A percentile compares a stretch with the other conserved stretches of the same genome.
Conservation (phyloP, 2,329 filamentous ascomycete species). For the Beauveria sp. region DNA sequence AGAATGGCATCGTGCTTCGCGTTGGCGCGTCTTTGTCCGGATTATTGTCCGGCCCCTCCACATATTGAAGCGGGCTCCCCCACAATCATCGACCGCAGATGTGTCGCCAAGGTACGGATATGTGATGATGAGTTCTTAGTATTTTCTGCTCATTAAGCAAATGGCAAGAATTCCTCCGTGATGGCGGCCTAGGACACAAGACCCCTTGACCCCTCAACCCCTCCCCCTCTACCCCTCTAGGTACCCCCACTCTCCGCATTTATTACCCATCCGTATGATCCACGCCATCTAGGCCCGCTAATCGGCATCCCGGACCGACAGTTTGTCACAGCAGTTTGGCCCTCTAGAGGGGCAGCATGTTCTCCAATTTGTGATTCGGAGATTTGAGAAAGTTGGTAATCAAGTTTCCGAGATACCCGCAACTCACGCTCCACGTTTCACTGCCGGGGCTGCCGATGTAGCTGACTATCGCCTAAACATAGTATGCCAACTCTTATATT, state of each 20-base stretch:
- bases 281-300: background rate
- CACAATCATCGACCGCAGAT: background rate
- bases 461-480: too few species aligned
- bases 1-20: background rate
- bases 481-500: too few species aligned
- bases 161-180: background rate
- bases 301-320: slow-evolving; percentile 5
- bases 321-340: background rate
- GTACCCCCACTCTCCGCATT: slow-evolving; percentile 1
- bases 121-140: background rate
- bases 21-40: background rate
- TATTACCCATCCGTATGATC: background rate
- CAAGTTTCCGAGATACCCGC: too few species aligned
- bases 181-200: background rate
- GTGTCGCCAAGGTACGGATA: too few species aligned
- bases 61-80: background rate
- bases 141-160: background rate
- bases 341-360: too few species aligned
- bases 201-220: too few species aligned
- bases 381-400: too few species aligned
- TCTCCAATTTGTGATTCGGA: too few species aligned
- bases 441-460: too few species aligned
- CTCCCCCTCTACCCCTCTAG: too few species aligned
- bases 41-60: background rate
- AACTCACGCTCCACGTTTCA: too few species aligned